A percentile compares a stretch with the other conserved stretches of the same genome.
Conservation (phyloP, 2,329 filamentous ascomycete genomes). For the Aschersonia sp. region DNA sequence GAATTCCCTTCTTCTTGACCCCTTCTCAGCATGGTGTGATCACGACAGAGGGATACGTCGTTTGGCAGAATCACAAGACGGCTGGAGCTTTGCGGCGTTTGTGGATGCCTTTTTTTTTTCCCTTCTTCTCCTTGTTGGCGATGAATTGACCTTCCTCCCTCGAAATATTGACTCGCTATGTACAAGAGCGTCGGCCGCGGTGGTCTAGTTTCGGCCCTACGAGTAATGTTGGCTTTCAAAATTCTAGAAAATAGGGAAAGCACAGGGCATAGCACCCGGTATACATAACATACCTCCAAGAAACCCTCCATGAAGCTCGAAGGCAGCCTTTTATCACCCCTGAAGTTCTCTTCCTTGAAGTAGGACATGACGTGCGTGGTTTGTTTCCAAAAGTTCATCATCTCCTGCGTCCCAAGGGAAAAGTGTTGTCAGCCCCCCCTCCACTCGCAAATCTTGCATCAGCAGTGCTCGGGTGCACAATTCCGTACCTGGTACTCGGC, state of each 20-base stretch:
- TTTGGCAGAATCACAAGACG: background rate
- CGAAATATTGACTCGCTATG: slow-evolving; percentile 10
- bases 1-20: background rate
- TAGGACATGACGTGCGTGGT: slow-evolving; percentile 91
- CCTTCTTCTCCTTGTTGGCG: no score
- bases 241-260: background rate
- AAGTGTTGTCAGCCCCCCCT: background rate
- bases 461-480: background rate
- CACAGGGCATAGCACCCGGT: background rate
- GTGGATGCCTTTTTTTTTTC: slow-evolving; percentile 7
- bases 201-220: slow-evolving; percentile 40
- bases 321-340: slow-evolving; percentile 66
- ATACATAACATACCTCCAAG: slow-evolving; percentile 56
- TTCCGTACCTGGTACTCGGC: slow-evolving; percentile 73
- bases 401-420: slow-evolving; percentile 49
- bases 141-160: slow-evolving; percentile 4
- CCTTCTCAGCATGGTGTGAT: background rate
- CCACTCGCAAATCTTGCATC: slow-evolving; percentile 19
- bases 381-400: slow-evolving; percentile 99
- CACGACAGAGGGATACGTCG: background rate
- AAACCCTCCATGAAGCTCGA: slow-evolving; percentile 89
- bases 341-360: slow-evolving; percentile 70
- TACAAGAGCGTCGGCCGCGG: slow-evolving; percentile 16
- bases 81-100: slow-evolving; percentile 14
- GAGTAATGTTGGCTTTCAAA: slow-evolving; percentile 7